phyloP scores from a whole-genome alignment of 768 basidiomycete species.

The Panaeolus cyanescens region DNA sequence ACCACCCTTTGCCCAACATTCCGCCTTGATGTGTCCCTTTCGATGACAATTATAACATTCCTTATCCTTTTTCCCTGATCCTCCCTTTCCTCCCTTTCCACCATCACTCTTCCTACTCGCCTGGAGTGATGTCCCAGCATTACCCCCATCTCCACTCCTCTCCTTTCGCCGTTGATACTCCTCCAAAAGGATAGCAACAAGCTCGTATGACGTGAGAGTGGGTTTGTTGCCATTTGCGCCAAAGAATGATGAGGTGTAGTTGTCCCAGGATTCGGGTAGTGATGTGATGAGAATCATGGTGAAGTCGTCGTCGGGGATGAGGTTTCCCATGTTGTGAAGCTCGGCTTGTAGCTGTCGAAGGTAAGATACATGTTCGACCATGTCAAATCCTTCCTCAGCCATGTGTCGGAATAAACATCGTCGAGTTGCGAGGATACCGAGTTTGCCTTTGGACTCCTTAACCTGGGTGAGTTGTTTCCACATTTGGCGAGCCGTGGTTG shows the following conservation, averaged over 20 bases:
- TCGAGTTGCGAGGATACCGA: slow-evolving; percentile 20
- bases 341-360: slow-evolving; percentile 19
- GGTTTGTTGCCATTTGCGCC: slow-evolving; percentile 12
- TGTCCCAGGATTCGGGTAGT: slow-evolving; percentile 24
- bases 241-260: slow-evolving; percentile 19
- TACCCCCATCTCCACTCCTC: not conserved
- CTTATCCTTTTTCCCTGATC: not conserved
- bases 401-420: slow-evolving; percentile 15
- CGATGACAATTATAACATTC: slow-evolving; percentile 33
- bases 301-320: slow-evolving; percentile 22
- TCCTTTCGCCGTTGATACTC: not conserved
- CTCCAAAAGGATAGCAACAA: slow-evolving; percentile 13
- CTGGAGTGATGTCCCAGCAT: too few species aligned
- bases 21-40: slow-evolving; percentile 26
- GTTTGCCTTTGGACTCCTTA: slow-evolving; percentile 17
- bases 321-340: slow-evolving; percentile 17
- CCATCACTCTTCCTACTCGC: too few species aligned
- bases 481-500: slow-evolving; percentile 17
- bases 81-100: not conserved
- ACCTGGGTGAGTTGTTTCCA: slow-evolving; percentile 21
- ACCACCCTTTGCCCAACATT: slow-evolving; percentile 27
- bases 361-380: slow-evolving; percentile 20
- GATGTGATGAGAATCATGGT: slow-evolving; percentile 23
- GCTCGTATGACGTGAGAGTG: slow-evolving; percentile 11
- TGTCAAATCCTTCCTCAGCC: slow-evolving; percentile 21